Conservation (phyloP, 202 grass and related monocot genomes). For the Hordeum pubiflorum region DNA sequence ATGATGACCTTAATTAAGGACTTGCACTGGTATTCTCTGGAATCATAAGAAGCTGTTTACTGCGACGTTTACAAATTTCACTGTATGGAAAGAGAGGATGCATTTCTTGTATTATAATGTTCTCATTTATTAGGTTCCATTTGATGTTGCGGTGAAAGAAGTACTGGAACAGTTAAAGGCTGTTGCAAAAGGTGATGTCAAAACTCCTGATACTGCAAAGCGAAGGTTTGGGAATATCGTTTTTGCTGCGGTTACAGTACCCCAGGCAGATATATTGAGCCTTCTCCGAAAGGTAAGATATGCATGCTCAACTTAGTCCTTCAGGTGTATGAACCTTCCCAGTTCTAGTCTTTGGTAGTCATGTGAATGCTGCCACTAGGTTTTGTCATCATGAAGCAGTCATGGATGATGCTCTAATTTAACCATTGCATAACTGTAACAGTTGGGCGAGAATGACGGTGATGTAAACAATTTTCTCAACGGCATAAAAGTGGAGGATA, state of each 20-base stretch:
- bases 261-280: conserved; percentile 43
- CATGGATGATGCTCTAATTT: not conserved
- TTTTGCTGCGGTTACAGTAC: conserved; percentile 77
- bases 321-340: not conserved
- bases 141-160: conserved; percentile 80
- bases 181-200: conserved; percentile 69
- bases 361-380: not conserved
- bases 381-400: not conserved
- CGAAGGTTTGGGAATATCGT: conserved; percentile 82
- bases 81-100: not conserved
- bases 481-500: conserved; percentile 43
- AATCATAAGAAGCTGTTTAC: not conserved
- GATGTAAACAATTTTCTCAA: conserved; percentile 41
- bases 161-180: conserved; percentile 79
- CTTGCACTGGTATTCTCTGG: not conserved
- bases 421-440: conserved; percentile 27
- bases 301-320: not conserved
- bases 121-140: conserved; percentile 63
- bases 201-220: conserved; percentile 56
- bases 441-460: conserved; percentile 50
- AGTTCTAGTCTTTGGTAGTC: not conserved
- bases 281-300: conserved; percentile 56
- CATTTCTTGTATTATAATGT: not conserved
- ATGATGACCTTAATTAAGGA: not conserved
- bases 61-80: not conserved